Base-by-base conservation (phyloP, 2,329 filamentous ascomycete species). In the Penicillium psychrosexuale region DNA sequence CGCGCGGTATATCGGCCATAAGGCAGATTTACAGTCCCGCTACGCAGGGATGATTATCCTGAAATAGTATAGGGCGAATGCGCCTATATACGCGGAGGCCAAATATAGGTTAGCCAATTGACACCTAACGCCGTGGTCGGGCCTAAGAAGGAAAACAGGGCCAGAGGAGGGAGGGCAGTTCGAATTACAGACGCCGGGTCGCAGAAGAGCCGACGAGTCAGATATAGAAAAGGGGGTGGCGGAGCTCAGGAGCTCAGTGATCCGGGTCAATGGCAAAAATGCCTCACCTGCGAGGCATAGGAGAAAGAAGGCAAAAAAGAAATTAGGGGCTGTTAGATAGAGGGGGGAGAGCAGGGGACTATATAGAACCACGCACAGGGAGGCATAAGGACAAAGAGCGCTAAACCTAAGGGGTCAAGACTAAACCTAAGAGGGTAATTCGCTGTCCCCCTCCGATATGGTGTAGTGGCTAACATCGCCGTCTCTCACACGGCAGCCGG, bases 391-490 rank as follows among this genome's bases (percentile, higher is more conserved):
- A 30, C 28, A 27, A 27, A 8, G 27, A 27, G 8, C 4, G 8
- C 27, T 27, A 27, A 2, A 2, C 27, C 27, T 27, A 28, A 8
- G 8, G 8, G 28, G 28, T 30, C 8, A 30, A 30, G 28, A 30
- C 8, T 30, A 30, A 11, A 30, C 2, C 8, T 30, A 30, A 30
- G 9, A 30, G 30, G 0, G 30, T 11, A 30, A 30, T 30, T 30
- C 30, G 3, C 22, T 4, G 22, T 24, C n/a, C n/a, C n/a, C n/a
- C n/a, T 65, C 60, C 61, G 61, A 59, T 68, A 66, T 65, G 64
- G 66, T 60, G 63, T 66, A 66, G 64, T 65, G 64, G 62, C 61
- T 65, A 66, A 65, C 63, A 67, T 67, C 63, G 63, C 53, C 59
- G 63, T 64, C 62, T 66, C 62, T 66, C 64, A 66, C 64, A 64